Percentiles rank a stretch among this genome's conserved stretches.
Conservation (phyloP, 345 rosid species). For the Gossypium australe region DNA sequence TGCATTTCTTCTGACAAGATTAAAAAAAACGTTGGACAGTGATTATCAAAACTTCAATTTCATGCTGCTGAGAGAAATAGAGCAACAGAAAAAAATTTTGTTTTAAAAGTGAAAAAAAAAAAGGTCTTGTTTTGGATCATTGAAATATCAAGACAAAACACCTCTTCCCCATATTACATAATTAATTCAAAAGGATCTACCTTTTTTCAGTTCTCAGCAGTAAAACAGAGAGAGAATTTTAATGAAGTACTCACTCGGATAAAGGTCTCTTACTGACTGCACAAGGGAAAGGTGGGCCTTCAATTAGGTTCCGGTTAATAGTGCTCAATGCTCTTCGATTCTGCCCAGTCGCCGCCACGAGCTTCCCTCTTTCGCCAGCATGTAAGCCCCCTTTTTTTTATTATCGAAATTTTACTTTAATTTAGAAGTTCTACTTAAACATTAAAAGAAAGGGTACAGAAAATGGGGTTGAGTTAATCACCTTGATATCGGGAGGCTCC, state of each 20-base stretch:
- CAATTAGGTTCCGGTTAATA: slow-evolving; percentile 61
- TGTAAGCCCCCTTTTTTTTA: slow-evolving; percentile 39
- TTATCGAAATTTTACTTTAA: not conserved
- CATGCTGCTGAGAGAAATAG: not conserved
- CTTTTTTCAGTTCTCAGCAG: not conserved
- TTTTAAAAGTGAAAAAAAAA: not conserved
- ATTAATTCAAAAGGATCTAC: not conserved
- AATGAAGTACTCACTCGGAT: slow-evolving; percentile 50
- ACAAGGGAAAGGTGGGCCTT: slow-evolving; percentile 57
- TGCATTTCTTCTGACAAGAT: slow-evolving; percentile 39
- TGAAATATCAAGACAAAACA: not conserved
- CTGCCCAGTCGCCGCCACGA: slow-evolving; percentile 35
- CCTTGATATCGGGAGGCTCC: slow-evolving; percentile 53
- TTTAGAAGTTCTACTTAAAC: not conserved
- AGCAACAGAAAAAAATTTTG: not conserved
- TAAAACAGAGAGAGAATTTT: slow-evolving; percentile 4
- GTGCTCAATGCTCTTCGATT: slow-evolving; percentile 69
- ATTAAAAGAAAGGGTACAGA: not conserved
- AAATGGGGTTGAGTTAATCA: slow-evolving; percentile 10
- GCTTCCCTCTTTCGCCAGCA: slow-evolving; percentile 56
- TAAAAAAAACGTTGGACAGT: not conserved
- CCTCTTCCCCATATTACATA: not conserved
- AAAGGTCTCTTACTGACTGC: slow-evolving; percentile 62
- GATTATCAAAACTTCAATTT: not conserved
- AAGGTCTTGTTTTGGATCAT: not conserved